Evolutionary conservation across 2,329 filamentous ascomycete genomes (phyloP).

Genomic region (Trichophyton benhamiae): DNA sequence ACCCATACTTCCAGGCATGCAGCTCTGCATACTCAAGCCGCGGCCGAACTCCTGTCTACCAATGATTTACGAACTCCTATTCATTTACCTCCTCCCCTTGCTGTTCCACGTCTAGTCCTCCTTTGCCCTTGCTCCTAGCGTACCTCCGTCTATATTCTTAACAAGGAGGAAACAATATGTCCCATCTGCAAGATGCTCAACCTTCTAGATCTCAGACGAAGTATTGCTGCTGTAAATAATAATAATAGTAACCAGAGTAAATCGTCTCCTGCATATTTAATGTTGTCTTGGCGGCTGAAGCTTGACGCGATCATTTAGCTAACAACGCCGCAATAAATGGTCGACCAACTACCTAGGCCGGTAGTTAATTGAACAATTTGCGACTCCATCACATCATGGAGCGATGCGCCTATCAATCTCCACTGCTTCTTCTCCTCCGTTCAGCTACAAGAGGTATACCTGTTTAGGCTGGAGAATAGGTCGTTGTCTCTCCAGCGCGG

Average conservation of each 20-base stretch:
- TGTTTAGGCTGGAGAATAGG: background rate
- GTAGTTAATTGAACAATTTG: too few relatives aligned
- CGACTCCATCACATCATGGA: slow-evolving; percentile 9
- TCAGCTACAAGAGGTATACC: background rate
- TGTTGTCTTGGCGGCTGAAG: background rate
- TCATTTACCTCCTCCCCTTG: background rate
- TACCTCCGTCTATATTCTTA: too few relatives aligned
- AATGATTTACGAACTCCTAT: slow-evolving; percentile 21
- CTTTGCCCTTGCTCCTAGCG: background rate
- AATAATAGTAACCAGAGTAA: too few relatives aligned
- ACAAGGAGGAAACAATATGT: too few relatives aligned
- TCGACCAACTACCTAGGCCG: too few relatives aligned
- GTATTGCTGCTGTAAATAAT: too few relatives aligned
- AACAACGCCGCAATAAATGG: too few relatives aligned
- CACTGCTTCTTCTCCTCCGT: background rate
- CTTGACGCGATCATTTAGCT: background rate
- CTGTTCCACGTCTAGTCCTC: background rate
- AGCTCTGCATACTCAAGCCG: slow-evolving; percentile 39
- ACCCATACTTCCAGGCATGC: slow-evolving; percentile 62
- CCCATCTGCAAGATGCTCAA: too few relatives aligned
- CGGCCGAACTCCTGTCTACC: slow-evolving; percentile 23
- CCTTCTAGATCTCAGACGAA: too few relatives aligned
- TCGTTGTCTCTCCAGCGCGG: slow-evolving; percentile 7
- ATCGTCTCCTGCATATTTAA: too few relatives aligned
- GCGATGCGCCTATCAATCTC: slow-evolving; percentile 18